phyloP scores from a whole-genome alignment of 2,329 filamentous ascomycete species.

The Fusarium concolor region DNA sequence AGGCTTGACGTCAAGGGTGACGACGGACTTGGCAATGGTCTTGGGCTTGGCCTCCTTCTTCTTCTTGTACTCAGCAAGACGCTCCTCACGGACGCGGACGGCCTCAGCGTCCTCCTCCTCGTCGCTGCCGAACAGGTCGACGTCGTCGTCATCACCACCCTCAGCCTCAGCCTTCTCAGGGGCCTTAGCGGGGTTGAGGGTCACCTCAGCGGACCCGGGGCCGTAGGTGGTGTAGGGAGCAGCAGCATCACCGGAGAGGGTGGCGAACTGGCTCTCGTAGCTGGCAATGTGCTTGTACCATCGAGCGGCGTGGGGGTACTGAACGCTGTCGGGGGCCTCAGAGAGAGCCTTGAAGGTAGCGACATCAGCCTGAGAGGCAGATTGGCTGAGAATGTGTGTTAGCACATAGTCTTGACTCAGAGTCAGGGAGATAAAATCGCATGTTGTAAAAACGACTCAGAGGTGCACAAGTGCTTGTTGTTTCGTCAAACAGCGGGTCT shows the following conservation, averaged over 20 bases:
- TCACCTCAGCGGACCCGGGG: constrained; percentile 80
- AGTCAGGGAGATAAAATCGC: constrained; percentile 4
- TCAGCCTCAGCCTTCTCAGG: constrained; percentile 46
- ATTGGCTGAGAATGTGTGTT: constrained; percentile 55
- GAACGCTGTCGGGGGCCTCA: constrained; percentile 78
- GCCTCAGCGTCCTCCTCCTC: constrained; percentile 94
- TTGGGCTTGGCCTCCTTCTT: constrained; percentile 97
- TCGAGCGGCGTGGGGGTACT: constrained; percentile 93
- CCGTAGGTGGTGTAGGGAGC: constrained; percentile 92
- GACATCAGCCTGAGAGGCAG: constrained; percentile 94
- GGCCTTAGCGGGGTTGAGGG: constrained; percentile 88
- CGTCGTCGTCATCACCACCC: constrained; percentile 70
- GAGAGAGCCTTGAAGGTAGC: constrained; percentile 92
- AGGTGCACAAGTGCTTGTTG: constrained; percentile 79
- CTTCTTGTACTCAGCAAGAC: constrained; percentile 91
- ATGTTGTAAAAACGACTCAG: constrained; percentile 63
- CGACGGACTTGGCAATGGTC: constrained; percentile 93
- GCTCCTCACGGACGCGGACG: constrained; percentile 84
- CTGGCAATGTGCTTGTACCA: constrained; percentile 99
- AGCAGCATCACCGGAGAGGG: constrained; percentile 89
- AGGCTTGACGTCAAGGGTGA: constrained; percentile 97
- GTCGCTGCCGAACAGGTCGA: constrained; percentile 93
- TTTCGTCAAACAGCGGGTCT: constrained; percentile 88
- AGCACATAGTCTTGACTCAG: constrained; percentile 26
- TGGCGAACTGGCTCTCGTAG: constrained; percentile 92